A percentile compares a stretch with the other conserved stretches of the same genome.
These are phyloP conservation scores for Entelexis paramagnoliae DNA, from an alignment of 1,139 yeast species.

Conservation along the genomic window DNA sequence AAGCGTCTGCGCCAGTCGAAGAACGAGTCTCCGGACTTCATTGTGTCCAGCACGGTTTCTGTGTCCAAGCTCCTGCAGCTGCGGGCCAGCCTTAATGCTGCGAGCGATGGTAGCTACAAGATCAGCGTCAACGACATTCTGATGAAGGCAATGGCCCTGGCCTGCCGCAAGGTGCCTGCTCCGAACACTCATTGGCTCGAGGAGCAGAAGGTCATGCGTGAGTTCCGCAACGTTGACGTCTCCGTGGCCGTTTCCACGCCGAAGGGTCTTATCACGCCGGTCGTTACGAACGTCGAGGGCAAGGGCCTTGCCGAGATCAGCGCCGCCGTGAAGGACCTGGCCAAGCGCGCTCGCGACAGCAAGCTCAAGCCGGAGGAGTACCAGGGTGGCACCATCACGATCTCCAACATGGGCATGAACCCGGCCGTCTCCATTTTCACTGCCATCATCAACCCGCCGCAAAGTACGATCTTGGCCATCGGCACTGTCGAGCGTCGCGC, in stretches of 20 bases:
- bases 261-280: conserved; percentile 93
- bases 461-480: conserved; percentile 83
- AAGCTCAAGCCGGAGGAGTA: conserved; percentile 91
- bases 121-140: conserved; percentile 89
- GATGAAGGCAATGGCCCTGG: conserved; percentile 87
- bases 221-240: conserved; percentile 83
- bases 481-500: conserved; percentile 92
- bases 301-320: conserved; percentile 82
- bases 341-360: conserved; percentile 90
- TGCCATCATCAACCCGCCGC: conserved; percentile 97
- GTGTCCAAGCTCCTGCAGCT: conserved; percentile 85
- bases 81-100: conserved; percentile 77
- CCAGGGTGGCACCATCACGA: conserved; percentile 98
- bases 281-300: conserved; percentile 73
- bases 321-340: conserved; percentile 76
- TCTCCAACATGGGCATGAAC: conserved; percentile 98
- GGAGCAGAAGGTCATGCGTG: conserved; percentile 80
- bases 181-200: conserved; percentile 93
- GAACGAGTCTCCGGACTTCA: conserved; percentile 80
- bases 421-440: conserved; percentile 85
- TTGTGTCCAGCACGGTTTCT: conserved; percentile 75
- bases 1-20: conserved; percentile 78
- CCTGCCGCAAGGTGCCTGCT: conserved; percentile 83
- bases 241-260: conserved; percentile 99
- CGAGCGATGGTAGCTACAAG: conserved; percentile 71